A percentile compares a stretch with the other conserved stretches of the same genome.
Conservation (phyloP, 1,284 basidiomycete species). For the Austroboletus rostrupii region DNA sequence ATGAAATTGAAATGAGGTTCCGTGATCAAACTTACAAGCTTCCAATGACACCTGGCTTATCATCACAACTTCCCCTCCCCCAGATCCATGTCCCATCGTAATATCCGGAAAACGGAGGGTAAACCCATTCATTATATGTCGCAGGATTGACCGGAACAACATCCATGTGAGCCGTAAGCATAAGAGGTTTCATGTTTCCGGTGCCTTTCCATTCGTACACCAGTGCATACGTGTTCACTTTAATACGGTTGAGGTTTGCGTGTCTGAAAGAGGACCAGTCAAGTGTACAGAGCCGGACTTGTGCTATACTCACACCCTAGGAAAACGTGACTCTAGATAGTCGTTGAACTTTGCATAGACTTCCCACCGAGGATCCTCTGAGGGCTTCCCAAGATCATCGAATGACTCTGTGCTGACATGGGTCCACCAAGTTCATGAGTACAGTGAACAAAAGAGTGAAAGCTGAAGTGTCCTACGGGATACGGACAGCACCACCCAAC, state of each 20-base stretch:
- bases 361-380: conserved; percentile 44
- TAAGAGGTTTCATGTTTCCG: conserved; percentile 54
- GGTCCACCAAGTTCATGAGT: conserved; percentile 36
- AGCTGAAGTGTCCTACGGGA: conserved; percentile 35
- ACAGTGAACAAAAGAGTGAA: conserved; percentile 20
- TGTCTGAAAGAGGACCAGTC: conserved; percentile 34
- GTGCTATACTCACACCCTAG: conserved; percentile 33
- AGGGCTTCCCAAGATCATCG: conserved; percentile 39
- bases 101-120: conserved; percentile 49
- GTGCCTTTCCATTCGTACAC: conserved; percentile 61
- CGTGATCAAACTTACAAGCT: conserved; percentile 39
- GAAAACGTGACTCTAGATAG: conserved; percentile 40
- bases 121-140: conserved; percentile 49
- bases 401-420: conserved; percentile 34
- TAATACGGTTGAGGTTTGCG: conserved; percentile 42
- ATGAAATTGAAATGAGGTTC: neutral
- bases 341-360: conserved; percentile 39
- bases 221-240: conserved; percentile 59
- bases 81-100: conserved; percentile 51
- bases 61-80: conserved; percentile 62
- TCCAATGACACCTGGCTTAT: conserved; percentile 60
- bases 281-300: neutral
- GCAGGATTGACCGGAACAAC: conserved; percentile 58
- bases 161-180: conserved; percentile 58
- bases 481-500: conserved; percentile 40